These are phyloP conservation scores for Phalaenopsis hybrid DNA, from an alignment of 116 monocot species.

Conservation along the genomic window DNA sequence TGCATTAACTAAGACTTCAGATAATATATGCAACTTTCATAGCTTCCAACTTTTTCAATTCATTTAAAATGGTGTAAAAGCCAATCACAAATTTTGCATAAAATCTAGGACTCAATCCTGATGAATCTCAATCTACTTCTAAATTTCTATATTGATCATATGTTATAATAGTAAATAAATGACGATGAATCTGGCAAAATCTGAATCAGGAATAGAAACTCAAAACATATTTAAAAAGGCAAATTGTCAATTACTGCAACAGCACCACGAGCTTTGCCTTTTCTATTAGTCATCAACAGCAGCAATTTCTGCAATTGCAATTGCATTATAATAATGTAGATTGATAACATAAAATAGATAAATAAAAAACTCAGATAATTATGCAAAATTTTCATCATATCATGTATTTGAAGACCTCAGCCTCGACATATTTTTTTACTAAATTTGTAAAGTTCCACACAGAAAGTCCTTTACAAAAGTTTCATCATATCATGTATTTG, in stretches of 20 bases:
- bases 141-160: neutral
- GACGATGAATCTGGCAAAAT: neutral
- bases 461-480: neutral
- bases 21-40: neutral
- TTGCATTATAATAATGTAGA: neutral
- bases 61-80: neutral
- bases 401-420: neutral
- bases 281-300: neutral
- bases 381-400: neutral
- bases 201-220: neutral
- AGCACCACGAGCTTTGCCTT: neutral
- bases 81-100: neutral
- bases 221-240: neutral
- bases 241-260: neutral
- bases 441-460: neutral
- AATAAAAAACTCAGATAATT: neutral
- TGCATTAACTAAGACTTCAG: neutral
- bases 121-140: neutral
- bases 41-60: neutral
- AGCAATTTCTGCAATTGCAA: neutral
- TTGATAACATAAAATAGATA: neutral
- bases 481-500: too few relatives aligned
- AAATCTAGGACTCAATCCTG: neutral
- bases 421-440: neutral
- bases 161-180: neutral